Evolutionary conservation across 768 basidiomycete species (phyloP).

Genomic region (Tulasnella sp.): DNA sequence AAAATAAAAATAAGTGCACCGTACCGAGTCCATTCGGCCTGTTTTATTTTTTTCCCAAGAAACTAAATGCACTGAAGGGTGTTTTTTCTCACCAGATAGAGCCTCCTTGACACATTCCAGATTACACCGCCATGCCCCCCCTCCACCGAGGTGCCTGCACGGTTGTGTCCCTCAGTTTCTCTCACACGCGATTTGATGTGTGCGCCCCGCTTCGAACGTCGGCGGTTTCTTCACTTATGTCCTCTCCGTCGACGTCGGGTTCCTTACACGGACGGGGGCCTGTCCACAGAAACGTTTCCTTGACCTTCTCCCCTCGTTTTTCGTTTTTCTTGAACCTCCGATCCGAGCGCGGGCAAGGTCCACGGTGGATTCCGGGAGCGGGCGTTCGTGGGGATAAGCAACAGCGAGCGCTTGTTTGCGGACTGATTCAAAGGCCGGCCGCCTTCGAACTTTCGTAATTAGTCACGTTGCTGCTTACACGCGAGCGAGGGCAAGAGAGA

Average conservation of each 20-base stretch:
- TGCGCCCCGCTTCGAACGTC: background rate
- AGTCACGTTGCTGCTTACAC: background rate
- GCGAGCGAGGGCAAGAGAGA: background rate
- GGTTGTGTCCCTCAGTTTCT: background rate
- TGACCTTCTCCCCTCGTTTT: background rate
- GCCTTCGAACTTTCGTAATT: background rate
- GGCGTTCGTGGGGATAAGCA: background rate
- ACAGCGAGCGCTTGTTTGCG: background rate
- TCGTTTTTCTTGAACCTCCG: background rate
- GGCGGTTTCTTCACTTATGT: background rate
- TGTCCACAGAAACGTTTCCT: background rate
- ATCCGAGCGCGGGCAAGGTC: background rate
- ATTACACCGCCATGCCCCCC: background rate
- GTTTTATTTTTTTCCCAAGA: background rate
- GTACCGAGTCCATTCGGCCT: background rate
- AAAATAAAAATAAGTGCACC: too few species aligned
- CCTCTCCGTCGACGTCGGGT: background rate
- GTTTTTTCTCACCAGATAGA: background rate
- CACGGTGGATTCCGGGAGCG: background rate
- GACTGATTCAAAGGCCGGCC: background rate
- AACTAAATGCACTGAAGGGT: background rate
- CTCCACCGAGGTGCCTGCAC: background rate
- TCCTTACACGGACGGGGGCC: background rate
- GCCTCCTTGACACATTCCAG: background rate
- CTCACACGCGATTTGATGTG: background rate